Evolutionary conservation across 2,329 filamentous ascomycete genomes (phyloP), one percentile per base, ranked within the genome.

Genomic region (Colletotrichum siamense): DNA sequence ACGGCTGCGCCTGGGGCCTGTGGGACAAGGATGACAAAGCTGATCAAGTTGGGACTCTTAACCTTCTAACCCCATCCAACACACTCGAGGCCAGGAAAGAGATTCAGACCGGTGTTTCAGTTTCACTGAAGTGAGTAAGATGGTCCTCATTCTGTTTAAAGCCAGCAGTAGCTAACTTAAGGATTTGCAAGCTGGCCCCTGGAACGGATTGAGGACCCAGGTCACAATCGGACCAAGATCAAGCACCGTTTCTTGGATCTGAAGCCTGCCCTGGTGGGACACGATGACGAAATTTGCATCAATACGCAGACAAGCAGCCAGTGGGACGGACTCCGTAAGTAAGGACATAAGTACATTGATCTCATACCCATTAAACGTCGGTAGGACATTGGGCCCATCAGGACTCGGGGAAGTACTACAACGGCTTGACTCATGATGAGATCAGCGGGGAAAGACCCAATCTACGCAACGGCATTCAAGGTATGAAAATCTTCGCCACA

Each of bases 271-370:
- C 44, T 52, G 2, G 44, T 52, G n/a, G 44, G 44, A 52, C 44
- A 52, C n/a, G n/a, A 52, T 52, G 44, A 52, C n/a, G 44, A 52
- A 13, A 52, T 52, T 52, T 52, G 44, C 10, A 52, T 52, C 12
- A 52, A 52, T 5, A 52, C 44, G 13, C 44, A 52, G 44, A 52
- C 44, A 13, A 52, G 44, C 6, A 52, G 44, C 6, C 44, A 52
- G 1, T 52, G 44, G n/a, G 44, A 52, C n/a, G 44, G 44, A 5
- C 44, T 52, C 44, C 44, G 44, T 22, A 13, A 52, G 44, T 22
- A 52, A 52, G 10, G n/a, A 52, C n/a, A 13, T 22, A 22, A 22
- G 1, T 52, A 0, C 3, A 7, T 13, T 8, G 0, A 24, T 2
- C 10, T 52, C 44, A 22, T 22, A 22, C n/a, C 6, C 12, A 52